These are phyloP conservation scores for Russula virescens DNA, from an alignment of 768 basidiomycete genomes.

Conservation along the genomic window DNA sequence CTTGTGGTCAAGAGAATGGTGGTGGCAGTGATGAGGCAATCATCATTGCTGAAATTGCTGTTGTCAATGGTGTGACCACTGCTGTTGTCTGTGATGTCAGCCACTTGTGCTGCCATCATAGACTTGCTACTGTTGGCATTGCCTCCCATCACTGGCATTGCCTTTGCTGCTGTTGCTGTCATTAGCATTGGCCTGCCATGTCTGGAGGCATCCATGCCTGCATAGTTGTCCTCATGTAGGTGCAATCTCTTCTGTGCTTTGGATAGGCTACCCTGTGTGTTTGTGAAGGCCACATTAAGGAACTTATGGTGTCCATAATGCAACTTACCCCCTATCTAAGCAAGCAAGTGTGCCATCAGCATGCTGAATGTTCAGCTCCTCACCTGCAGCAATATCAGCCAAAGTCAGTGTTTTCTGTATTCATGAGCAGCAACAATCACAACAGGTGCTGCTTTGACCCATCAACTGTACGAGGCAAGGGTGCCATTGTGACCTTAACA, in stretches of 20 bases:
- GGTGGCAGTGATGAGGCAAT: no score
- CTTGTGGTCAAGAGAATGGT: no score
- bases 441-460: slow-evolving; percentile 83
- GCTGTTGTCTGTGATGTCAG: no score
- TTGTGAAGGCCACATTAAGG: slow-evolving; percentile 96
- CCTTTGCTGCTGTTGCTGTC: no score
- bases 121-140: no score
- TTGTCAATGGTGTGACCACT: no score
- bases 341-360: slow-evolving; percentile 84
- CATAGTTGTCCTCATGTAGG: slow-evolving; percentile 98
- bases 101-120: no score
- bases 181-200: slow-evolving; percentile 90
- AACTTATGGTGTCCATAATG: no score
- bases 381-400: slow-evolving; percentile 95
- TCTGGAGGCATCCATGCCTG: slow-evolving; percentile 96
- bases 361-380: slow-evolving; percentile 99
- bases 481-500: no score
- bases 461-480: no score
- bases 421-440: slow-evolving; percentile 98
- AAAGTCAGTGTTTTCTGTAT: slow-evolving; percentile 99
- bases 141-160: no score
- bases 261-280: slow-evolving; percentile 92
- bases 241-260: slow-evolving; percentile 99
- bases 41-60: no score
- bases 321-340: slow-evolving; percentile 97